phyloP scores from a whole-genome alignment of 2,329 filamentous ascomycete genomes.

The Canariomyces notabilis region DNA sequence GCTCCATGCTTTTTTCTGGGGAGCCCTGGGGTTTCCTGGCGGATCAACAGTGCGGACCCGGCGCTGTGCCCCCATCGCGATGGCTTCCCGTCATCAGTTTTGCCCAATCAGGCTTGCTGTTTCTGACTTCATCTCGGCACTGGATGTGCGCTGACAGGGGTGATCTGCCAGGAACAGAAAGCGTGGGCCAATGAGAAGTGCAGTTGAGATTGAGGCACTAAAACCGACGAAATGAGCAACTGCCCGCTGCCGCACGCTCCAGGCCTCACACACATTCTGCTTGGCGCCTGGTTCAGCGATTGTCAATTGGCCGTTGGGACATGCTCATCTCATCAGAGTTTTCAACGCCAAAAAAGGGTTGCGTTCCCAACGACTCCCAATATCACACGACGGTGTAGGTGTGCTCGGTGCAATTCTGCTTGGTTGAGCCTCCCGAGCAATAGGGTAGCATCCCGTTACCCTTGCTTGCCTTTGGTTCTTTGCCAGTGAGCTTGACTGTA shows the following conservation, averaged over 20 bases:
- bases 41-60: slow-evolving; percentile 15
- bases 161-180: slow-evolving; percentile 18
- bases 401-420: too few species aligned
- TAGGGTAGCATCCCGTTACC: too few species aligned
- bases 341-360: too few species aligned
- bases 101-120: slow-evolving; percentile 23
- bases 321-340: too few species aligned
- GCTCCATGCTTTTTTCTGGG: slow-evolving; percentile 15
- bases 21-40: slow-evolving; percentile 5
- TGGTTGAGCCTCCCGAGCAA: too few species aligned
- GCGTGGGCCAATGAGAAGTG: slow-evolving; percentile 18
- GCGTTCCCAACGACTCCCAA: too few species aligned
- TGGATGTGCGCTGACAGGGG: slow-evolving; percentile 18
- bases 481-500: too few species aligned
- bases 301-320: too few species aligned
- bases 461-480: slow-evolving; percentile 2
- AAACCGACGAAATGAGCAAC: slow-evolving; percentile 23
- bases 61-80: slow-evolving; percentile 19
- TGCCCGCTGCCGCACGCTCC: neutral
- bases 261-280: neutral
- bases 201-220: slow-evolving; percentile 18
- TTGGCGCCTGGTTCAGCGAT: neutral
- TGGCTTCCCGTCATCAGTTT: slow-evolving; percentile 16
- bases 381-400: too few species aligned
- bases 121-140: slow-evolving; percentile 28